These are phyloP conservation scores for Pseudophaeomoniella oleicola DNA, from an alignment of 2,329 filamentous ascomycete species.

Conservation along the genomic window DNA sequence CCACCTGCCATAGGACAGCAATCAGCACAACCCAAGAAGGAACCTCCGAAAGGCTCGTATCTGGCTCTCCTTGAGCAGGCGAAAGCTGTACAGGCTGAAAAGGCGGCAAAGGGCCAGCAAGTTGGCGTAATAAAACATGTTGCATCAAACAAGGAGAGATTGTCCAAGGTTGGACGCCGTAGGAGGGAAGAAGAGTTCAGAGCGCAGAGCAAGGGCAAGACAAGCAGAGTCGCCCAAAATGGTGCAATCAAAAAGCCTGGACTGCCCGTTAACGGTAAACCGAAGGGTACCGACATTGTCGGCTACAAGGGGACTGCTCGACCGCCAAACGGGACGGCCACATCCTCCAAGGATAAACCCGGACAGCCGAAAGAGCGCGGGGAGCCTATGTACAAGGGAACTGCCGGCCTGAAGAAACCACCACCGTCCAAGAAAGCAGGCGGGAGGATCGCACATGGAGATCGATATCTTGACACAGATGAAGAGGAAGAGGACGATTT, in stretches of 20 bases:
- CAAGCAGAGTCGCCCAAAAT: slow-evolving; percentile 3
- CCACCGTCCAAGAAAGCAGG: slow-evolving; percentile 12
- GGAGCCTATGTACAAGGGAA: slow-evolving; percentile 24
- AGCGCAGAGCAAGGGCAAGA: slow-evolving; percentile 20
- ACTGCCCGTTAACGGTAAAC: slow-evolving; percentile 8
- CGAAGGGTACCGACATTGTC: slow-evolving; percentile 3
- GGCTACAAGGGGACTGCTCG: slow-evolving; percentile 11
- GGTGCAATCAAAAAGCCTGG: slow-evolving; percentile 5
- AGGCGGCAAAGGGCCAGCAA: slow-evolving; percentile 22
- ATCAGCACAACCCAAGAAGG: slow-evolving; percentile 13
- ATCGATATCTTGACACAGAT: slow-evolving; percentile 32
- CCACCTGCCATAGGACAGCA: slow-evolving; percentile 2
- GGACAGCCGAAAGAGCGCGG: no score
- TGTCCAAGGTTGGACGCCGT: slow-evolving; percentile 38
- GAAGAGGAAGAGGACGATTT: slow-evolving; percentile 32
- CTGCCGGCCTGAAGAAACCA: slow-evolving; percentile 19
- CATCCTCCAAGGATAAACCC: slow-evolving; percentile 6
- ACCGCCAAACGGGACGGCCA: slow-evolving; percentile 13
- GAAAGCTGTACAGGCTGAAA: slow-evolving; percentile 35
- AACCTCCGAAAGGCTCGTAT: slow-evolving; percentile 41
- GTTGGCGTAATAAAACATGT: slow-evolving; percentile 44
- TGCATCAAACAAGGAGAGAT: slow-evolving; percentile 34
- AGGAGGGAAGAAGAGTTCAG: slow-evolving; percentile 26
- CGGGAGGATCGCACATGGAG: slow-evolving; percentile 13
- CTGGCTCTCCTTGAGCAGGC: slow-evolving; percentile 45